These are phyloP conservation scores for Trichoderma polysporum DNA, from an alignment of 2,329 filamentous ascomycete species.

Conservation along the genomic window DNA sequence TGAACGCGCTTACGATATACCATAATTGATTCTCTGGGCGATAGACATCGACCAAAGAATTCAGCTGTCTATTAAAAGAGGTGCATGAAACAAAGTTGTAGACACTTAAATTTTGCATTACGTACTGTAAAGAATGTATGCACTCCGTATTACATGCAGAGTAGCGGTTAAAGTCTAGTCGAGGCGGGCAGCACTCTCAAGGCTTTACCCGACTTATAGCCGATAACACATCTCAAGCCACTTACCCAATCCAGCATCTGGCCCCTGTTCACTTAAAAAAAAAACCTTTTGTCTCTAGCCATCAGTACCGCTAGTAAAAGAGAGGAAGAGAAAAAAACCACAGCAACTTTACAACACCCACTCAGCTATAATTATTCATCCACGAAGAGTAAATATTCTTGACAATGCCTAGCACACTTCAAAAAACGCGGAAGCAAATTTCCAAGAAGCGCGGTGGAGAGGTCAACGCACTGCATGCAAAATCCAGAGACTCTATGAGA, in stretches of 20 bases:
- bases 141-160: background rate
- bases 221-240: background rate
- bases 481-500: conserved; percentile 81
- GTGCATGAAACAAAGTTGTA: background rate
- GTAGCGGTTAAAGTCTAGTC: background rate
- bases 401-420: conserved; percentile 72
- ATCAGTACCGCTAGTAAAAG: background rate
- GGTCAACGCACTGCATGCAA: conserved; percentile 76
- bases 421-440: conserved; percentile 87
- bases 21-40: background rate
- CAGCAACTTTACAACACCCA: background rate
- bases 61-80: background rate
- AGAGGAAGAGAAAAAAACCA: background rate
- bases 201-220: conserved; percentile 18
- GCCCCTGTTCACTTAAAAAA: background rate
- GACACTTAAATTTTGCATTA: background rate
- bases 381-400: background rate
- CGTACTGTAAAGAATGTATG: background rate
- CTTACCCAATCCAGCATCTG: background rate
- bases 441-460: conserved; percentile 79
- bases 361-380: background rate
- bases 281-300: background rate
- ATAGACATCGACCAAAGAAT: background rate
- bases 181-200: background rate
- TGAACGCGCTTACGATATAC: background rate